Conservation (phyloP, 192 early-diverging fungal species). For the Coemansia sp. region DNA sequence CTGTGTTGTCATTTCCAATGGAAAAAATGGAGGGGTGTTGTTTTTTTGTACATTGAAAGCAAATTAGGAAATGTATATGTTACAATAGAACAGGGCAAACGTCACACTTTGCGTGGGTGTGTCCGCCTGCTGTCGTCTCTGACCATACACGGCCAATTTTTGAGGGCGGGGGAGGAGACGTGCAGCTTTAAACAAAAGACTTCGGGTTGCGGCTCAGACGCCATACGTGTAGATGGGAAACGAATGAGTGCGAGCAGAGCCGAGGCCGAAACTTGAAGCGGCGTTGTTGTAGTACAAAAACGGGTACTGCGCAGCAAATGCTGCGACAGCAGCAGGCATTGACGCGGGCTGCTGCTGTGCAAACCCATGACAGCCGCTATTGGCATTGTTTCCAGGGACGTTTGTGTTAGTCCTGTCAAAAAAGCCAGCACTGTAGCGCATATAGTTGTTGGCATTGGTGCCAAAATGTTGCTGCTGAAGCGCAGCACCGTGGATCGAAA, state of each 20-base stretch:
- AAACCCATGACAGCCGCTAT: constrained; percentile 4
- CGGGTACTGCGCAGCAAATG: constrained; percentile 46
- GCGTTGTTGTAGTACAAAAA: constrained; percentile 36
- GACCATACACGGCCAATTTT: background rate
- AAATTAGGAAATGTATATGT: no score
- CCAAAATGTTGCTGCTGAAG: constrained; percentile 11
- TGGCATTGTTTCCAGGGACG: background rate
- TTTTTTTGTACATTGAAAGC: no score
- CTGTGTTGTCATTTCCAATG: no score
- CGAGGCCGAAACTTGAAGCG: constrained; percentile 21
- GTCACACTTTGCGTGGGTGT: background rate
- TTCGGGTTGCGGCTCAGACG: constrained; percentile 9
- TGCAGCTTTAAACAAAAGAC: background rate
- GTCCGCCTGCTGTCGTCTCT: background rate
- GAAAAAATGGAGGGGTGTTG: no score
- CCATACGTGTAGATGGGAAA: constrained; percentile 41
- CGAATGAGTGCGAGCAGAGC: constrained; percentile 19
- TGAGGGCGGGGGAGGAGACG: background rate
- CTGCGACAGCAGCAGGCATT: constrained; percentile 32
- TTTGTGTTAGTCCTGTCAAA: constrained; percentile 11
- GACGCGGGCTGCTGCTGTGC: constrained; percentile 19
- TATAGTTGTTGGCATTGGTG: background rate
- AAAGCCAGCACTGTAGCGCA: constrained; percentile 10
- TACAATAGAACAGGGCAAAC: background rate
- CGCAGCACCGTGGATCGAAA: constrained; percentile 3